A percentile compares a stretch with the other conserved stretches of the same genome.
phyloP scores from a whole-genome alignment of 2,329 filamentous ascomycete species.

The Nannizziopsis barbatae region DNA sequence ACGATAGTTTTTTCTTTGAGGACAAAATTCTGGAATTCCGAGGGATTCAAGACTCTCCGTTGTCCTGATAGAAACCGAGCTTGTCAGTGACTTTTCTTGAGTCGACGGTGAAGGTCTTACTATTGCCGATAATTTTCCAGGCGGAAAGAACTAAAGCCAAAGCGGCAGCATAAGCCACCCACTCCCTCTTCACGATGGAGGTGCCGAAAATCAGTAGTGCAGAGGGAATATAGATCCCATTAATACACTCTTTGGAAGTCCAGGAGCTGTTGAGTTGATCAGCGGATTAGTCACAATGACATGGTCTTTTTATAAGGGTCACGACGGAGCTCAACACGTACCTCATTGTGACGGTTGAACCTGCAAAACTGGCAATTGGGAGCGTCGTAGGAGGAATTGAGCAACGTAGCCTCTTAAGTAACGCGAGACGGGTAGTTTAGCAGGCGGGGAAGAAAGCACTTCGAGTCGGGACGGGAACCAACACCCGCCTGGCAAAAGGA shows the following conservation, averaged over 20 bases:
- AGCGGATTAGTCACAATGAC: conserved; percentile 1
- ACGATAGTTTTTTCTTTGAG: conserved; percentile 90
- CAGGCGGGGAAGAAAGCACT: no score
- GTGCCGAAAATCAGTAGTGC: conserved; percentile 65
- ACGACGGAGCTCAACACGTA: background rate
- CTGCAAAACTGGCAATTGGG: no score
- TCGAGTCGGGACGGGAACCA: no score
- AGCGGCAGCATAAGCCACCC: conserved; percentile 57
- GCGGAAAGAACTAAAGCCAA: conserved; percentile 55
- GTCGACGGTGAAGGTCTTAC: conserved; percentile 43
- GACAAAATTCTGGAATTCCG: conserved; percentile 80
- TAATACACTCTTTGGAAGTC: conserved; percentile 47
- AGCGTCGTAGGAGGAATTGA: no score
- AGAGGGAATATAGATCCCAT: conserved; percentile 76
- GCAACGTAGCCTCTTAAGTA: no score
- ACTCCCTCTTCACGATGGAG: conserved; percentile 68
- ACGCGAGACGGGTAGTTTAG: no score
- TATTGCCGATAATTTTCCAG: conserved; percentile 59
- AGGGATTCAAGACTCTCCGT: conserved; percentile 75
- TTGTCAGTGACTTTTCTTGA: background rate
- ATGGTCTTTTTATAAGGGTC: background rate
- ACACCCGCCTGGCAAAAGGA: no score
- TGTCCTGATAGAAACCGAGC: conserved; percentile 43
- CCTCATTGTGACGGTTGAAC: background rate
- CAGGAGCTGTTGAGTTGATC: conserved; percentile 12